Conservation (phyloP, 2,329 filamentous ascomycete species). For the Colletotrichum sp. region DNA sequence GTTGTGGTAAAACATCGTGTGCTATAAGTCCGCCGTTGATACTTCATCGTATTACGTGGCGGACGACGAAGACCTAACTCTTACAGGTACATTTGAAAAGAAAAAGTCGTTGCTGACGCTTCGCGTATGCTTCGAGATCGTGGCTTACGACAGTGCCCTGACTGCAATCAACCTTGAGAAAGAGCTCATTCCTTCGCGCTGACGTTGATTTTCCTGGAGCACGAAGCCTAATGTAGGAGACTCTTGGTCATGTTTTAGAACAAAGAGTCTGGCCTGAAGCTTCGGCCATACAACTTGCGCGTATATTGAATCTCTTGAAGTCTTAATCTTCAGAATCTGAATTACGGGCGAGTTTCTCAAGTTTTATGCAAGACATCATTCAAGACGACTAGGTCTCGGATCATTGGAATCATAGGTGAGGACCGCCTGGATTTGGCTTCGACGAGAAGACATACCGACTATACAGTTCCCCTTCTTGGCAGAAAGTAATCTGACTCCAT, state of each 20-base stretch:
- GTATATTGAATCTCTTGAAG: neutral
- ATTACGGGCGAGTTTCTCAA: neutral
- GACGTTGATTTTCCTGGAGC: neutral
- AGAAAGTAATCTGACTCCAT: accelerated
- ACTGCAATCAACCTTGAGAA: neutral
- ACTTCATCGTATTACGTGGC: neutral
- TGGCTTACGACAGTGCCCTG: neutral
- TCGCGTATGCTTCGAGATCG: neutral
- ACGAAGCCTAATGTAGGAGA: neutral
- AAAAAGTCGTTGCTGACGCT: neutral
- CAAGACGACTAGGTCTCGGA: accelerated
- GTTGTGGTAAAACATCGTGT: neutral
- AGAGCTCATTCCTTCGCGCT: neutral
- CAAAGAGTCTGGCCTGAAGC: neutral
- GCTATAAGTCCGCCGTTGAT: neutral
- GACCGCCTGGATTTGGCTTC: neutral
- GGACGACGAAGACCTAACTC: neutral
- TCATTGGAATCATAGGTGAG: accelerated
- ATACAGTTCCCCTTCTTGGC: neutral
- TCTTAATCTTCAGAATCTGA: neutral
- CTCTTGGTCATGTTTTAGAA: neutral
- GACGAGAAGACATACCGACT: accelerated
- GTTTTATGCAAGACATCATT: neutral
- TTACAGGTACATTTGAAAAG: accelerated
- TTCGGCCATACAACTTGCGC: neutral